Percentiles rank a stretch among this genome's conserved stretches.
phyloP scores from a whole-genome alignment of 2,329 filamentous ascomycete species.

The Cladophialophora psammophila region DNA sequence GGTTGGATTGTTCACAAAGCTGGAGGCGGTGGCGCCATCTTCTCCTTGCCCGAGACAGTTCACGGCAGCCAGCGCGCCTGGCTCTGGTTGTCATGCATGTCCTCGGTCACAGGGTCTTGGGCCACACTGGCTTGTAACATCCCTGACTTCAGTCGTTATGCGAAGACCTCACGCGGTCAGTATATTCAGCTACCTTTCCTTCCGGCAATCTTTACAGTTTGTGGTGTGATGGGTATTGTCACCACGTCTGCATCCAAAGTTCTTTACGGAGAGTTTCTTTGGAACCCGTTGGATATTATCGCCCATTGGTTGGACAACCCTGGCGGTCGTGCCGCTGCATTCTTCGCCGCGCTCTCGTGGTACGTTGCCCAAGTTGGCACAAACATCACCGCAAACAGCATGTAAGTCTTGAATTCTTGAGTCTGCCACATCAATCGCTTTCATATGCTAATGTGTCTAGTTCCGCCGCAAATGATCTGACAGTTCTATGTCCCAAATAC shows the following conservation, averaged over 20 bases:
- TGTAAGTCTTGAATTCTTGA: conserved; percentile 39
- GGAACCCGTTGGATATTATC: conserved; percentile 54
- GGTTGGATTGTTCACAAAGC: conserved; percentile 49
- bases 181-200: conserved; percentile 55
- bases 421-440: not conserved
- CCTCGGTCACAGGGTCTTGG: conserved; percentile 43
- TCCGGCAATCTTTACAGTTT: conserved; percentile 58
- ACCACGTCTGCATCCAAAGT: conserved; percentile 59
- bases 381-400: conserved; percentile 61
- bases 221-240: conserved; percentile 63
- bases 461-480: conserved; percentile 55
- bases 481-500: conserved; percentile 60
- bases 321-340: conserved; percentile 50
- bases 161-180: conserved; percentile 47
- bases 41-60: conserved; percentile 55
- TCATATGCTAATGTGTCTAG: not conserved
- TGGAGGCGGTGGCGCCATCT: conserved; percentile 60
- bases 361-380: conserved; percentile 63
- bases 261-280: conserved; percentile 47
- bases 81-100: conserved; percentile 42
- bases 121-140: conserved; percentile 57
- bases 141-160: conserved; percentile 61
- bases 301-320: conserved; percentile 44
- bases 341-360: conserved; percentile 62
- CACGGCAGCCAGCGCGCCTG: conserved; percentile 61